Evolutionary conservation across 176 grass and related monocot species (phyloP).

Genomic region (Rhynchospora pubera): DNA sequence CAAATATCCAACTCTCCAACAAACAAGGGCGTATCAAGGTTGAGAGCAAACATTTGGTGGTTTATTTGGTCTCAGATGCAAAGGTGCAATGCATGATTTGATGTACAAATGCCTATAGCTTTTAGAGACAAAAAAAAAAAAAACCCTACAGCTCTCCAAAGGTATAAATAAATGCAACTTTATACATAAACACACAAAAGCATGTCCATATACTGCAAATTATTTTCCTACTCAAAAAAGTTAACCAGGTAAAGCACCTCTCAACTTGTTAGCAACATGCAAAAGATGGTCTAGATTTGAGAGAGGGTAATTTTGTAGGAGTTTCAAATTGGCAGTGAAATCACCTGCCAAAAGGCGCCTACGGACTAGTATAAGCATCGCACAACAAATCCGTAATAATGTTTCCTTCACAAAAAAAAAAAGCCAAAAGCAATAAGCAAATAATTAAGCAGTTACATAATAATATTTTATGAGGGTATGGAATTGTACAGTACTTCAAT

Average conservation of each 20-base stretch:
- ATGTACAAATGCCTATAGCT: slow-evolving; percentile 5
- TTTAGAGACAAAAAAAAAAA: no score
- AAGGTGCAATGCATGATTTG: not conserved
- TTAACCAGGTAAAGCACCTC: slow-evolving; percentile 31
- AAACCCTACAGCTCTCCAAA: slow-evolving; percentile 14
- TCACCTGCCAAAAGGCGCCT: slow-evolving; percentile 85
- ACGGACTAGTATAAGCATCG: slow-evolving; percentile 94
- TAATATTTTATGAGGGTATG: not conserved
- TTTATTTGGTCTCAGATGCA: no score
- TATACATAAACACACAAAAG: slow-evolving; percentile 13
- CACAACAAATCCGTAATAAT: slow-evolving; percentile 75
- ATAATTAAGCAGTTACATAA: not conserved
- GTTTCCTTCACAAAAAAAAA: slow-evolving; percentile 54
- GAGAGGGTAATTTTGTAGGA: slow-evolving; percentile 80
- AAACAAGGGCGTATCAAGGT: not conserved
- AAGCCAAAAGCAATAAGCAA: not conserved
- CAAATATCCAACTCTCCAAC: not conserved
- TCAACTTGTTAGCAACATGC: slow-evolving; percentile 89
- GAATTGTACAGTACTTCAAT: no score
- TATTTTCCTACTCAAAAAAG: not conserved
- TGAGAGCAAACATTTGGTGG: no score
- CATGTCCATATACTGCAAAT: slow-evolving; percentile 8
- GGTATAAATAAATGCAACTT: not conserved
- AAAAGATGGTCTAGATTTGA: slow-evolving; percentile 75
- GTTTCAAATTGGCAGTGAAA: slow-evolving; percentile 97